Conservation (phyloP, 176 grass and related monocot species). For the Canna indica region DNA sequence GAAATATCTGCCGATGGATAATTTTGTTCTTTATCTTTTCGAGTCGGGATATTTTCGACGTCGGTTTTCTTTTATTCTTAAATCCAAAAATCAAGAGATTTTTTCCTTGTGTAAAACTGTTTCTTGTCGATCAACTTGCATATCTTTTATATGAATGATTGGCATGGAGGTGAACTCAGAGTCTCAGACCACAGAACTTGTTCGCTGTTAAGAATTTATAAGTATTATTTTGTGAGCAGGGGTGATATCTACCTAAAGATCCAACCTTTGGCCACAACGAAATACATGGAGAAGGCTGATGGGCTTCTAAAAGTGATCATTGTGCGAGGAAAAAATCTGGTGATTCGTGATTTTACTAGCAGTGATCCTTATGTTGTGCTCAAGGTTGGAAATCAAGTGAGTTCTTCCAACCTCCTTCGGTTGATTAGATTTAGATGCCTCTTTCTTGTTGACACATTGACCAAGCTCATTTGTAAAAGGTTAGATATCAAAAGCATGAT, state of each 20-base stretch:
- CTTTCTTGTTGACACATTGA: neutral
- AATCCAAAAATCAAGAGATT: too few species aligned
- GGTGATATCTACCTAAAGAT: neutral
- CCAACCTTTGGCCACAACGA: neutral
- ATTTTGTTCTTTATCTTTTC: too few species aligned
- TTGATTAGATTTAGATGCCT: neutral
- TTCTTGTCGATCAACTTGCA: too few species aligned
- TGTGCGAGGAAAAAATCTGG: constrained; percentile 44
- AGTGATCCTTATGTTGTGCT: constrained; percentile 91
- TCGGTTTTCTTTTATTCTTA: too few species aligned
- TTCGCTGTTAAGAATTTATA: neutral
- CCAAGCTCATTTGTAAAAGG: neutral
- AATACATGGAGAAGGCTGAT: neutral
- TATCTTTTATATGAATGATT: too few species aligned
- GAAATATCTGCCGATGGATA: too few species aligned
- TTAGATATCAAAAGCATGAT: too few species aligned
- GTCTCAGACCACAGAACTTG: too few species aligned
- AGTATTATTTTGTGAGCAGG: neutral
- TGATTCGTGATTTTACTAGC: constrained; percentile 70
- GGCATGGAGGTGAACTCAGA: too few species aligned
- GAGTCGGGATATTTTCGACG: too few species aligned
- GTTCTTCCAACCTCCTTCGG: neutral
- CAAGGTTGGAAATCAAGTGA: constrained; percentile 46
- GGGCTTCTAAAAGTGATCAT: constrained; percentile 65
- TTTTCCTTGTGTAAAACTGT: too few species aligned